Evolutionary conservation across 768 basidiomycete species (phyloP).

Genomic region (Suillus brevipes): DNA sequence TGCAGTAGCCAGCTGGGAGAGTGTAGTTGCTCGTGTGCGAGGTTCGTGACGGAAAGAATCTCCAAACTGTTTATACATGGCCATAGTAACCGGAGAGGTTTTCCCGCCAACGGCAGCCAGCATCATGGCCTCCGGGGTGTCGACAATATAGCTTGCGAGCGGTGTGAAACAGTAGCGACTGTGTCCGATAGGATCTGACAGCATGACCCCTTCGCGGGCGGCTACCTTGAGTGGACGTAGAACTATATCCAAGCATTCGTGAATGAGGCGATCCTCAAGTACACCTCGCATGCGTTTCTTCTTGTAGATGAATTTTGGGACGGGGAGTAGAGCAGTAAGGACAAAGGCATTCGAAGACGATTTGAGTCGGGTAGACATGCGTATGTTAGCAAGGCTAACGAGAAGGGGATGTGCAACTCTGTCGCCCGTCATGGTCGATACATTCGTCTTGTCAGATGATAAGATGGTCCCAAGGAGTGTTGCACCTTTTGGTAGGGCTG

Average conservation of each 20-base stretch:
- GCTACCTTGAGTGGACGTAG: not conserved
- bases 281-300: slow-evolving; percentile 23
- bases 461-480: slow-evolving; percentile 27
- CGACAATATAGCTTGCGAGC: too few species aligned
- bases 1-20: too few species aligned
- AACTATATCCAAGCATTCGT: too few species aligned
- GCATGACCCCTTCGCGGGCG: too few species aligned
- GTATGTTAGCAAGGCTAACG: slow-evolving; percentile 33
- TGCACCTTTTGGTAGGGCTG: slow-evolving; percentile 18
- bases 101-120: too few species aligned
- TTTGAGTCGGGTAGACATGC: slow-evolving; percentile 28
- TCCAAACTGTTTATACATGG: too few species aligned
- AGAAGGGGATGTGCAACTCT: slow-evolving; percentile 32
- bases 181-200: too few species aligned
- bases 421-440: slow-evolving; percentile 32
- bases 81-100: too few species aligned
- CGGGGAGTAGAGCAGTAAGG: slow-evolving; percentile 14
- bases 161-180: too few species aligned
- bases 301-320: slow-evolving; percentile 23
- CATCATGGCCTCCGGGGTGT: too few species aligned
- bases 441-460: slow-evolving; percentile 35
- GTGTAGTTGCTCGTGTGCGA: too few species aligned
- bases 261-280: slow-evolving; percentile 23
- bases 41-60: too few species aligned
- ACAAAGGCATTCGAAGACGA: slow-evolving; percentile 27